Percentiles rank a stretch among this genome's conserved stretches.
These are phyloP conservation scores for Paragyromitra xinjiangensis DNA, from an alignment of 495 filamentous ascomycete genomes.

Conservation along the genomic window DNA sequence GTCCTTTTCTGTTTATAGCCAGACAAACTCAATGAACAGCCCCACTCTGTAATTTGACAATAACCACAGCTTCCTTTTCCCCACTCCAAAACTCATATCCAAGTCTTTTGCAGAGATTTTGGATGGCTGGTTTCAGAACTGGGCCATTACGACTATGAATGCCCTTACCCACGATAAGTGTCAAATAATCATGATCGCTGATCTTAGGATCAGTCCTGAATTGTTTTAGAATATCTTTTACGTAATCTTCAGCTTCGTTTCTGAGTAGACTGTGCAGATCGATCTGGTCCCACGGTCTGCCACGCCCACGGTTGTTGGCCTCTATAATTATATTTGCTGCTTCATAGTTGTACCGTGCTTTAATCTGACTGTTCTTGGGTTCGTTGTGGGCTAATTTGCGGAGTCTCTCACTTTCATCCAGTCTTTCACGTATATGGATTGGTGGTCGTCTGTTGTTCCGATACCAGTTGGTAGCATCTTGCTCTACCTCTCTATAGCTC, in stretches of 20 bases:
- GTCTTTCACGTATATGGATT: neutral
- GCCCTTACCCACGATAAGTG: constrained; percentile 24
- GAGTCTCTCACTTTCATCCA: neutral
- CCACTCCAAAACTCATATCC: constrained; percentile 22
- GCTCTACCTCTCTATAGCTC: neutral
- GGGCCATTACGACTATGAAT: constrained; percentile 2
- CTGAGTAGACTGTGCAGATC: constrained; percentile 1
- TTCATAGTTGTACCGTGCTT: neutral
- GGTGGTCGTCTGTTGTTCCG: neutral
- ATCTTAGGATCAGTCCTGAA: neutral
- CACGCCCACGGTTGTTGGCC: neutral
- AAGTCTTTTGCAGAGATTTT: neutral
- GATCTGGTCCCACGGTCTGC: constrained; percentile 1
- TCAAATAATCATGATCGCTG: constrained; percentile 5
- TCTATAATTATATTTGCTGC: neutral
- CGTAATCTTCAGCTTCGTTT: neutral
- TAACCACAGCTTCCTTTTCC: neutral
- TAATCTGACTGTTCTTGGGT: neutral
- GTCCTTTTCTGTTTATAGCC: neutral
- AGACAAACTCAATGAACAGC: neutral
- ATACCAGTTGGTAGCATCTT: neutral
- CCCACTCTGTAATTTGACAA: constrained; percentile 6
- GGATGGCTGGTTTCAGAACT: neutral
- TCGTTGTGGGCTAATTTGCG: neutral
- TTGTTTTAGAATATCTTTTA: neutral